Evolutionary conservation across 768 basidiomycete species (phyloP).

Genomic region (Rubroboletus satanas): DNA sequence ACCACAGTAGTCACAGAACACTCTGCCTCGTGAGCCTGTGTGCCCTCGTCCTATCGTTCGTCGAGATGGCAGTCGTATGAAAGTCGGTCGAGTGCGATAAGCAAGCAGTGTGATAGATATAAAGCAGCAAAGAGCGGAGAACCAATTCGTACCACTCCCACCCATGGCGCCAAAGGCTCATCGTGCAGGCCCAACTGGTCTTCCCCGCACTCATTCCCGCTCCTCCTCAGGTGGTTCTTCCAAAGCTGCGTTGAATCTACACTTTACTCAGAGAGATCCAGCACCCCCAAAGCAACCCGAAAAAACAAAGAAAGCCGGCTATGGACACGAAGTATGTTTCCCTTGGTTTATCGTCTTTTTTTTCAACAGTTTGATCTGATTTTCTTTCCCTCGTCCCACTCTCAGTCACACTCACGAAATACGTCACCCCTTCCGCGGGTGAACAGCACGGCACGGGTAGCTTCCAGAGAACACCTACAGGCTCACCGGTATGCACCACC

Average conservation of each 20-base stretch:
- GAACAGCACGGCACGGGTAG: conserved; percentile 26
- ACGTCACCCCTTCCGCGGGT: conserved; percentile 26
- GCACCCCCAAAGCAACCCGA: conserved; percentile 42
- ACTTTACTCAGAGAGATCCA: conserved; percentile 65
- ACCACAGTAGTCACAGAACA: background rate
- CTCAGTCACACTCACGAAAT: conserved; percentile 21
- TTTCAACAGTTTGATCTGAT: conserved; percentile 13
- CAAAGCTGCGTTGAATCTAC: conserved; percentile 56
- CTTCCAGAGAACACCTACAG: conserved; percentile 33
- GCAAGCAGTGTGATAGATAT: conserved; percentile 13
- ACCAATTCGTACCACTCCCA: conserved; percentile 23
- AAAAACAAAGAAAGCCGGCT: conserved; percentile 47
- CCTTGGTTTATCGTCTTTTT: conserved; percentile 1
- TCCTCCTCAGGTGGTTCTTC: conserved; percentile 53
- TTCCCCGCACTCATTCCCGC: conserved; percentile 60
- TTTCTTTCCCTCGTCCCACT: background rate
- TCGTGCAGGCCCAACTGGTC: conserved; percentile 42
- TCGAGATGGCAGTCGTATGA: background rate
- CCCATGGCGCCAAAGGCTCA: conserved; percentile 52
- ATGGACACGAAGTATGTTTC: conserved; percentile 44
- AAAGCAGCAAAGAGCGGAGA: conserved; percentile 27
- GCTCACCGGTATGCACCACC: conserved; percentile 31
- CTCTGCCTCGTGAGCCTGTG: background rate
- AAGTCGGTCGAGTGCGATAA: conserved; percentile 11
- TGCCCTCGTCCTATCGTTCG: background rate